These are phyloP conservation scores for Leccinum fibrillosum DNA, from an alignment of 768 basidiomycete species.

Conservation along the genomic window DNA sequence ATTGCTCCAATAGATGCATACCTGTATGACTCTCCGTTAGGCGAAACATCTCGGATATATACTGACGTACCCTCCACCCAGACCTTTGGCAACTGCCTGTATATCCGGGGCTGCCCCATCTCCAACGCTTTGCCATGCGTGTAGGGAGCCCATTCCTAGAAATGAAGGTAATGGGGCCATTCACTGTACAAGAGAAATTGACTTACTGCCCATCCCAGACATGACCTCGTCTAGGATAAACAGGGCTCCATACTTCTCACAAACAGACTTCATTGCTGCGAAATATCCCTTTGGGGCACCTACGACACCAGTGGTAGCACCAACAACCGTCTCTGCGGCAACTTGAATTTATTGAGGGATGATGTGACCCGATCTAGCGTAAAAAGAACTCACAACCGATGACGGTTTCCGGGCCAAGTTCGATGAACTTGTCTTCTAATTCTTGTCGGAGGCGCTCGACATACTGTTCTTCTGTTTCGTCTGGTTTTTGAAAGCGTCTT, in stretches of 20 bases:
- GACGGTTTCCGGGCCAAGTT: slow-evolving; percentile 78
- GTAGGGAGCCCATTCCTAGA: slow-evolving; percentile 80
- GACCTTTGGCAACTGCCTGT: slow-evolving; percentile 86
- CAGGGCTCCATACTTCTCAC: slow-evolving; percentile 65
- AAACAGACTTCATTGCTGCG: slow-evolving; percentile 79
- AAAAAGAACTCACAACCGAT: slow-evolving; percentile 61
- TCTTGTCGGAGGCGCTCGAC: slow-evolving; percentile 75
- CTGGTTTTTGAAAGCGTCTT: slow-evolving; percentile 65
- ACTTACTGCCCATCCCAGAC: slow-evolving; percentile 87
- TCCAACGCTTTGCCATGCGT: slow-evolving; percentile 83
- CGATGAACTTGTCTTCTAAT: slow-evolving; percentile 81
- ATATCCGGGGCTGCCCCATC: slow-evolving; percentile 79
- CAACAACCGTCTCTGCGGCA: slow-evolving; percentile 83
- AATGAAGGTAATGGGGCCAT: neutral
- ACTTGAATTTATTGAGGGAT: slow-evolving; percentile 40
- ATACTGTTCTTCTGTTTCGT: slow-evolving; percentile 77
- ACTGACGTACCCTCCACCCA: slow-evolving; percentile 74
- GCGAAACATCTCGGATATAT: neutral
- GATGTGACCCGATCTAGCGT: neutral
- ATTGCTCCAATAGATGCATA: slow-evolving; percentile 83
- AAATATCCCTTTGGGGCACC: slow-evolving; percentile 83
- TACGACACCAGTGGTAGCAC: slow-evolving; percentile 77
- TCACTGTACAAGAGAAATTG: neutral
- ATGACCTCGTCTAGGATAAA: slow-evolving; percentile 92
- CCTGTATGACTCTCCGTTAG: slow-evolving; percentile 34